A percentile compares a stretch with the other conserved stretches of the same genome.
These are phyloP conservation scores for Zygoascus hellenicus DNA, from an alignment of 1,139 yeast species.

Conservation along the genomic window DNA sequence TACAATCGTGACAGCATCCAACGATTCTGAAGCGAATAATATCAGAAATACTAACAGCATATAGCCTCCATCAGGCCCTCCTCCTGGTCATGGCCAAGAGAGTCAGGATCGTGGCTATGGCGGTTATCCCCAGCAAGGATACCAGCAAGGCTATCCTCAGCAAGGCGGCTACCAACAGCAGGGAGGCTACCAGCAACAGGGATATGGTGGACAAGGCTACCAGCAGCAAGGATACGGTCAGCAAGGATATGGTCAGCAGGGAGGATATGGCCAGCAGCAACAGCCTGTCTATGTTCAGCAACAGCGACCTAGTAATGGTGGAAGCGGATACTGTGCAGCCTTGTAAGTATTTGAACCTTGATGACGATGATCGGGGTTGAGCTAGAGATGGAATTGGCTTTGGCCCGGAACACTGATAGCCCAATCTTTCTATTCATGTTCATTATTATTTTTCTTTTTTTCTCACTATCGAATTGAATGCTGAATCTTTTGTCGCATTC, in stretches of 20 bases:
- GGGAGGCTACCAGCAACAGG: slow-evolving; percentile 19
- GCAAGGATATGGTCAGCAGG: slow-evolving; percentile 26
- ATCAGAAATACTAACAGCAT: background rate
- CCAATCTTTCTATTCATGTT: too few species aligned
- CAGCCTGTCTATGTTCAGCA: slow-evolving; percentile 31
- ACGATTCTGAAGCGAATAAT: background rate
- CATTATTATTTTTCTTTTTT: too few species aligned
- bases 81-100: slow-evolving; percentile 12
- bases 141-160: slow-evolving; percentile 17
- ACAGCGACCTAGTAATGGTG: slow-evolving; percentile 22
- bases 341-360: slow-evolving; percentile 21
- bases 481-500: background rate
- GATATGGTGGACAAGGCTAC: slow-evolving; percentile 17
- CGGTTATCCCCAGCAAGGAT: slow-evolving; percentile 14
- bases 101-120: slow-evolving; percentile 21
- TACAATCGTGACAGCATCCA: background rate
- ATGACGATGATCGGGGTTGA: background rate
- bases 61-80: slow-evolving; percentile 11
- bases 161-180: slow-evolving; percentile 21
- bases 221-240: slow-evolving; percentile 14
- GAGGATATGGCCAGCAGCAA: slow-evolving; percentile 30
- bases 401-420: background rate
- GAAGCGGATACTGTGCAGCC: slow-evolving; percentile 25
- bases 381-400: background rate
- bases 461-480: too few species aligned